Base-by-base conservation (phyloP, 768 basidiomycete genomes). In the Mycena chlorophos region DNA sequence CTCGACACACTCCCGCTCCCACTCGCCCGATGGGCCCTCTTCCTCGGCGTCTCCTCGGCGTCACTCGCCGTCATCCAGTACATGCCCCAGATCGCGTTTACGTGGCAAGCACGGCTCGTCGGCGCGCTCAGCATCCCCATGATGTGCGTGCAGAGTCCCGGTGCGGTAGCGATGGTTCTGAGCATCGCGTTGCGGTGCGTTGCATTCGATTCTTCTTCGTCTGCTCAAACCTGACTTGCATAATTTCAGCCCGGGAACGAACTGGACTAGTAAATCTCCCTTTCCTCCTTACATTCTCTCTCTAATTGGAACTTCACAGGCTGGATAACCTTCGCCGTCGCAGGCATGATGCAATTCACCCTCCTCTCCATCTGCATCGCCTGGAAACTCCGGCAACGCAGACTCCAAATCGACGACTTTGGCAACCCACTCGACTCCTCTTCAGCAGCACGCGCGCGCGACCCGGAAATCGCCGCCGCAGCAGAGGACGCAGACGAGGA, bases 101-200 rank as follows among this genome's bases (percentile, higher is more conserved):
- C 95, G 1, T 97, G 88, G 63, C 75, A 73, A 4, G 70, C 81
- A 27, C 88, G 86, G 65, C 81, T 96, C 13, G 94, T 98, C 8
- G 96, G 96, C 2, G 93, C 94, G 0, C 76, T 98, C 16, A 94
- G 92, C 65, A 90, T 99, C 54, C 88, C 89, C 1, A 98, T 93
- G 85, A 98, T 99, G 96, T 73, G 84, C 46, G 91, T 99, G 16
- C 96, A 98, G 71, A 92, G 85, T 13, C 94, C 94, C 3, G 95
- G 94, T 3, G 88, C 90, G 1, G 74, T 91, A 3, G 67, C 91
- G n/a, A 95, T 98, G 87, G 88, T 91, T 5, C 58, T 87, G 3
- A 90, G 86, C 59, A 90, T 94, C 54, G 89, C 87, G 5, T 71
- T 91, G 23, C 75, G 85, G 82, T 86, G 54, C 17, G 76, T 63